A percentile compares a stretch with the other conserved stretches of the same genome.
Conservation (phyloP, 2,329 filamentous ascomycete genomes). For the Chrysoporthe austroafricana region DNA sequence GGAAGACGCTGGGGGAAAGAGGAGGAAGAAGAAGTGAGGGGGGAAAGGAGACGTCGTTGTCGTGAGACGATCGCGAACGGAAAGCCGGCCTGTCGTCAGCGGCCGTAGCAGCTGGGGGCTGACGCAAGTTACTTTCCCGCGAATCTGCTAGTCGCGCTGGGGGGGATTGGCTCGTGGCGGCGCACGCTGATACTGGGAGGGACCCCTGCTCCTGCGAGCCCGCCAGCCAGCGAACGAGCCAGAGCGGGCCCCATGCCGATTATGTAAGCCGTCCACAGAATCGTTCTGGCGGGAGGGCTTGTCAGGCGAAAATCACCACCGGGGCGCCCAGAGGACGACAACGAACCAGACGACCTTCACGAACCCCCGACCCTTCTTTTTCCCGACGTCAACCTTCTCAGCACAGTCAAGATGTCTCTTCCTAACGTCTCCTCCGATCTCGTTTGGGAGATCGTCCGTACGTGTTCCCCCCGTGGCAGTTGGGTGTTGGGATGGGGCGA, state of each 20-base stretch:
- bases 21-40: background rate
- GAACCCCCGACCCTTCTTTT: slow-evolving; percentile 23
- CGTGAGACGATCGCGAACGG: background rate
- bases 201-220: too few relatives aligned
- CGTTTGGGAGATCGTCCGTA: slow-evolving; percentile 94
- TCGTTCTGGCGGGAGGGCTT: slow-evolving; percentile 16
- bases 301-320: slow-evolving; percentile 27
- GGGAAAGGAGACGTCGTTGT: background rate
- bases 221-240: too few relatives aligned
- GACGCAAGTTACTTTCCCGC: slow-evolving; percentile 6
- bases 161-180: background rate
- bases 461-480: slow-evolving; percentile 48
- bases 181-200: slow-evolving; percentile 13
- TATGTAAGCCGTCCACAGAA: slow-evolving; percentile 30
- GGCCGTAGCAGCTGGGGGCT: slow-evolving; percentile 15
- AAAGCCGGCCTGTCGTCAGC: background rate
- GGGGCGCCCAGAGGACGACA: slow-evolving; percentile 18
- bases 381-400: slow-evolving; percentile 17
- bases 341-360: slow-evolving; percentile 22
- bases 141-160: slow-evolving; percentile 21
- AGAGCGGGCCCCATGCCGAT: background rate
- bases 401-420: slow-evolving; percentile 59
- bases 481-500: background rate
- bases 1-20: background rate
- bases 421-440: slow-evolving; percentile 86